Percentiles rank a stretch among this genome's conserved stretches.
Conservation (phyloP, 768 basidiomycete genomes). For the Lentinus tigrinus region DNA sequence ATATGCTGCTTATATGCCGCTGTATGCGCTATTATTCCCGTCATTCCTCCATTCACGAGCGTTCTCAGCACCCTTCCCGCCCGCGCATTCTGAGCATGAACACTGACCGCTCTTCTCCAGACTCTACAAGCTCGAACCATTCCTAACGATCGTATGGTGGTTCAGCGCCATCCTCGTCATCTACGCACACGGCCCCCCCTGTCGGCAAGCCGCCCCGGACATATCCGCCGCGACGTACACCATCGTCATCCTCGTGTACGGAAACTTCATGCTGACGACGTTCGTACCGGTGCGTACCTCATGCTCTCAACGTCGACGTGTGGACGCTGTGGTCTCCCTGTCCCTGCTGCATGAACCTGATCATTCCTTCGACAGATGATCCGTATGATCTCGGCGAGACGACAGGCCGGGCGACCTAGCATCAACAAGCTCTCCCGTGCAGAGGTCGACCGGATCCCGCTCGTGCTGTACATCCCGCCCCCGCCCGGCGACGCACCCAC, state of each 20-base stretch:
- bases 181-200: background rate
- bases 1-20: no score
- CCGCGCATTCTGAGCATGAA: no score
- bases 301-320: background rate
- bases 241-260: background rate
- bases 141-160: background rate
- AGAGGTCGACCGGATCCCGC: conserved; percentile 14
- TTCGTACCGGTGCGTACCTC: background rate
- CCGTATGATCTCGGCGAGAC: background rate
- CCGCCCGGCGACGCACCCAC: no score
- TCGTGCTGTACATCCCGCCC: conserved; percentile 12
- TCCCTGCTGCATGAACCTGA: no score
- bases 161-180: background rate
- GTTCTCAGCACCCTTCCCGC: no score
- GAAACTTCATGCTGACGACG: background rate
- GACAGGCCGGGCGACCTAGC: background rate
- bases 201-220: background rate
- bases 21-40: no score
- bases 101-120: no score
- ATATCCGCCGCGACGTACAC: background rate
- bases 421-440: conserved; percentile 9
- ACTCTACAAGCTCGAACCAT: background rate
- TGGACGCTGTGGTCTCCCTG: no score
- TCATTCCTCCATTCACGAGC: no score
- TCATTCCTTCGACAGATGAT: background rate